phyloP scores from a whole-genome alignment of 371 early-diverging fungal species.

The Actinomortierella ambigua region DNA sequence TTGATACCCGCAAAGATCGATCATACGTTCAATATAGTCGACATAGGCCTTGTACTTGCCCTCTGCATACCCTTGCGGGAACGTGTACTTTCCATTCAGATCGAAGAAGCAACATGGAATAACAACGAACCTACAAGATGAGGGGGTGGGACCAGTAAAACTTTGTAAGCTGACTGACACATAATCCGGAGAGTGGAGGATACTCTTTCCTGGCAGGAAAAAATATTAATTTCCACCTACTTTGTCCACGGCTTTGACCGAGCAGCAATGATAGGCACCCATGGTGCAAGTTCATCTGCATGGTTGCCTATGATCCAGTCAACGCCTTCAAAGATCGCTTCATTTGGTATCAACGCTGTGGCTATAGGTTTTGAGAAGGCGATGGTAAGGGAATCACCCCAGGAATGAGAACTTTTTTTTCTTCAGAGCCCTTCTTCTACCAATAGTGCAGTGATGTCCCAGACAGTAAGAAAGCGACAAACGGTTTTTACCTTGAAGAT shows the following conservation, averaged over 20 bases:
- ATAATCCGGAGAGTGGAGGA: not conserved
- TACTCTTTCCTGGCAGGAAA: not conserved
- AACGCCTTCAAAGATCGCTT: slow-evolving; percentile 50
- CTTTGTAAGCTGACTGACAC: slow-evolving; percentile 14
- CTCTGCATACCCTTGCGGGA: slow-evolving; percentile 51
- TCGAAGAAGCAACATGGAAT: slow-evolving; percentile 87
- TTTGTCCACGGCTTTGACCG: slow-evolving; percentile 61
- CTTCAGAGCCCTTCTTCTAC: too few species aligned
- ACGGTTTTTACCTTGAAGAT: slow-evolving; percentile 21
- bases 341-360: slow-evolving; percentile 65
- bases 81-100: slow-evolving; percentile 64
- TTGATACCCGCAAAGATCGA: slow-evolving; percentile 63
- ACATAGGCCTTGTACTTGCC: slow-evolving; percentile 79
- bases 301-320: slow-evolving; percentile 94
- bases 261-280: slow-evolving; percentile 84
- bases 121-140: slow-evolving; percentile 61
- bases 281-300: slow-evolving; percentile 89
- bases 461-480: too few species aligned
- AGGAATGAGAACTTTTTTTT: too few species aligned
- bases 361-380: slow-evolving; percentile 37
- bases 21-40: slow-evolving; percentile 63
- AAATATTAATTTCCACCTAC: slow-evolving; percentile 37
- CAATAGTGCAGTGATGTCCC: too few species aligned
- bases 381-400: too few species aligned
- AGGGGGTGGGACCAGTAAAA: not conserved